Conservation (phyloP, 768 basidiomycete species). For the Suillus clintonianus region DNA sequence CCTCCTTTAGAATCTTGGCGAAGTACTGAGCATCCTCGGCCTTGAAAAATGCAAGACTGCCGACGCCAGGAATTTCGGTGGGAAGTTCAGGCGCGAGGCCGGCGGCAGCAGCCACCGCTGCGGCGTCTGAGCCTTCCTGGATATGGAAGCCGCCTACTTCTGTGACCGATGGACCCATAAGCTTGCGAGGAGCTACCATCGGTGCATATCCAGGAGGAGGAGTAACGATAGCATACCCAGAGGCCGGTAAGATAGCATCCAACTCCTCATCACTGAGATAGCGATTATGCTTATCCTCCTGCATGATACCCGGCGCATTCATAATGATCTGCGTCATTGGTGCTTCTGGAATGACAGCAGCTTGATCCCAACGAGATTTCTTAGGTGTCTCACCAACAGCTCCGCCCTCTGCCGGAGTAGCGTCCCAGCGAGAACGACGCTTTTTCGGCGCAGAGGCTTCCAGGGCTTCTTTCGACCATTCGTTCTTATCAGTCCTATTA, state of each 20-base stretch:
- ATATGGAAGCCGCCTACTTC: slow-evolving; percentile 90
- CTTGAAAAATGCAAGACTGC: slow-evolving; percentile 97
- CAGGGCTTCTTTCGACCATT: slow-evolving; percentile 76
- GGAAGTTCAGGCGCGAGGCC: slow-evolving; percentile 92
- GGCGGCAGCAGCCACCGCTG: slow-evolving; percentile 84
- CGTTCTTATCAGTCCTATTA: slow-evolving; percentile 56
- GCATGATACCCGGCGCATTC: slow-evolving; percentile 80
- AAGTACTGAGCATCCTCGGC: slow-evolving; percentile 98
- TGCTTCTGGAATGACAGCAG: slow-evolving; percentile 69
- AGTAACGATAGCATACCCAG: slow-evolving; percentile 89
- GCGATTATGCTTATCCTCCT: slow-evolving; percentile 96
- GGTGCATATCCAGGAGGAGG: slow-evolving; percentile 95
- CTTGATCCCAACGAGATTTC: slow-evolving; percentile 96
- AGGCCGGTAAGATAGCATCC: slow-evolving; percentile 81
- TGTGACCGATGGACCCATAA: slow-evolving; percentile 56
- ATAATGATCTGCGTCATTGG: slow-evolving; percentile 84
- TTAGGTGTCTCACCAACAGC: slow-evolving; percentile 70
- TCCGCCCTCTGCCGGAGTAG: slow-evolving; percentile 73
- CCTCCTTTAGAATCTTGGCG: slow-evolving; percentile 92
- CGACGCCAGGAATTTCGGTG: slow-evolving; percentile 97
- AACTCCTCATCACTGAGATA: slow-evolving; percentile 96
- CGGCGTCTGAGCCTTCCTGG: slow-evolving; percentile 91
- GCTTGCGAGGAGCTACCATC: slow-evolving; percentile 61
- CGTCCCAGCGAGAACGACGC: slow-evolving; percentile 95
- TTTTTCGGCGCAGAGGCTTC: slow-evolving; percentile 84